Base-by-base conservation (phyloP, 371 early-diverging fungal species). In the Saksenaea vasiformis region DNA sequence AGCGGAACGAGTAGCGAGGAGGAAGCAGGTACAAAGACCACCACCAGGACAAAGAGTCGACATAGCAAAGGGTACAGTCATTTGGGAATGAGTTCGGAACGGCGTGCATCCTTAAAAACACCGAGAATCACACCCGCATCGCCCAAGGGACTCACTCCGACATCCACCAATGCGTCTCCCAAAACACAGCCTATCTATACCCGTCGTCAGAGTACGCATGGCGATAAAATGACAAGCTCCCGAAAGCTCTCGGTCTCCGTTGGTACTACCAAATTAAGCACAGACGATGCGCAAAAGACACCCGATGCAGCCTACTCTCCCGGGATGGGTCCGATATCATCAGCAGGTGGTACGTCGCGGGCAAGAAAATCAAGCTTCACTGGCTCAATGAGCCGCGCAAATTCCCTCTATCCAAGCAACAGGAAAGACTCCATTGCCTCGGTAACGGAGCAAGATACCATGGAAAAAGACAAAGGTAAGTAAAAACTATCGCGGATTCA, bases 1-100 rank as follows among this genome's bases (percentile, higher is more conserved):
- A 58, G 66, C n/a, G 57, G 57, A 19, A 62, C 61, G 9, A 67
- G 68, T 26, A 67, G 68, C 35, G 68, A 67, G 34, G 68, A 67
- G 14, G 68, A 67, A 26, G 44, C 2, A 62, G 62, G 15, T 62
- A 37, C 28, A 54, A 54, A 34, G n/a, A 60, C 35, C n/a, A 60
- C 35, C n/a, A 37, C 17, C 39, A 26, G 54, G 54, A 22, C 24
- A 10, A 47, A 47, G 11, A 47, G 22, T 22, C n/a, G 51, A 22
- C 51, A 22, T 22, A 47, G 51, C 22, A 47, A 47, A 47, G 51
- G 51, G 17, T 47, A 47, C 24, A 47, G 51, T 22, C 51, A 47
- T 47, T 22, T 47, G 17, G 51, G 68, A 11, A 58, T 27, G 27
- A 66, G 41, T 19, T 47, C 66, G 15, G 64, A 39, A 34, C 47